Evolutionary conservation across 23 red algal genomes (phyloP), one percentile per base, ranked within the genome.

Genomic region (Gracilaria vermiculophylla): DNA sequence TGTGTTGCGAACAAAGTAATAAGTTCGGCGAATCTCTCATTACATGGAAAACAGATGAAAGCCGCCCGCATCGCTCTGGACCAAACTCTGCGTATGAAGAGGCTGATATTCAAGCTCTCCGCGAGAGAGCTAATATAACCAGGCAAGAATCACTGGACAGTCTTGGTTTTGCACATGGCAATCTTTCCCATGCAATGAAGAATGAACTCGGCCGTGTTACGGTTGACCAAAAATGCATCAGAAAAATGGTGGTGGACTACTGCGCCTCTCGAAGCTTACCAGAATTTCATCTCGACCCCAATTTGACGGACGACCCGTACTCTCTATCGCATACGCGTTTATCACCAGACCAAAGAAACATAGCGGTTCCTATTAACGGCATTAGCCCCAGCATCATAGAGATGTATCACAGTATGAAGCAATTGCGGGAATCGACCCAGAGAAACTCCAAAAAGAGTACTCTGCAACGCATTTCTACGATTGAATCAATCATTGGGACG

Each of bases 191-290:
- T 15, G 83, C 83, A 14, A 27, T 87, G 47, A 53, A 61, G 51
- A 87, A 87, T 35, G 83, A 87, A 60, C 83, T 87, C 45, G 83
- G 67, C 8, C 64, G 83, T 34, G 83, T 87, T 29, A 35, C 45
- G 41, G 43, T 87, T 47, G 62, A 64, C 23, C 21, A 43, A 2
- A 31, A 25, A 19, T 50, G 43, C 21, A 34, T 87, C 40, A 66
- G 83, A 53, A 55, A 25, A 53, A 64, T 87, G 42, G 70, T 87
- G 11, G 67, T 87, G 16, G 83, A 87, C 5, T 87, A 87, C 49
- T 87, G 67, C 49, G 83, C 83, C 14, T 34, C 83, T 57, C 83
- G 83, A 39, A 69, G 83, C 1, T 2, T 75, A 31, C 3, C 58
- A 40, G 49, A 57, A 5, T 87, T 87, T 31, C 21, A 87, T 35